Conservation (phyloP, 2,329 filamentous ascomycete genomes). For the Cladosporium sp. region DNA sequence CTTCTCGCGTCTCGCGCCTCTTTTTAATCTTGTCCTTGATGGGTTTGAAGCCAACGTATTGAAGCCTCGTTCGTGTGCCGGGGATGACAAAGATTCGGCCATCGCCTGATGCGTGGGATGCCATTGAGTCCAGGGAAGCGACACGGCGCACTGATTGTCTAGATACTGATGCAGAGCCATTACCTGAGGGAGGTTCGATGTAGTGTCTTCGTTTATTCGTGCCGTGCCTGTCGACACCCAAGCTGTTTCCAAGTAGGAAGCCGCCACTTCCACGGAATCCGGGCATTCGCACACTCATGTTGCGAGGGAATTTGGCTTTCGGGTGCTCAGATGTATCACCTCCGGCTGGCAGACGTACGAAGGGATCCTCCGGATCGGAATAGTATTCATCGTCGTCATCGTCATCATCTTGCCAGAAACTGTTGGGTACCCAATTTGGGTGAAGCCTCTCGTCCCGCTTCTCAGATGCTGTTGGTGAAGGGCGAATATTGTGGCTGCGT, state of each 20-base stretch:
- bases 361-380: slow-evolving; percentile 29
- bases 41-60: slow-evolving; percentile 54
- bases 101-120: slow-evolving; percentile 16
- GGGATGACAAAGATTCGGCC: slow-evolving; percentile 22
- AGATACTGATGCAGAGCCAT: not conserved
- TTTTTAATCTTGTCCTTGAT: slow-evolving; percentile 52
- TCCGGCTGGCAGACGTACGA: slow-evolving; percentile 42
- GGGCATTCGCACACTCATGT: slow-evolving; percentile 38
- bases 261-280: slow-evolving; percentile 47
- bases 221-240: slow-evolving; percentile 55
- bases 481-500: slow-evolving; percentile 23
- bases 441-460: slow-evolving; percentile 50
- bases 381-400: slow-evolving; percentile 43
- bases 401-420: slow-evolving; percentile 63
- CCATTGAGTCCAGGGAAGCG: slow-evolving; percentile 7
- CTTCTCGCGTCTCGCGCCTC: slow-evolving; percentile 42
- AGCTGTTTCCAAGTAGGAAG: slow-evolving; percentile 57
- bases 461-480: slow-evolving; percentile 26
- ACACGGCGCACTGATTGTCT: slow-evolving; percentile 10
- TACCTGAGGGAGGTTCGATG: slow-evolving; percentile 32
- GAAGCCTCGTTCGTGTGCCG: slow-evolving; percentile 47
- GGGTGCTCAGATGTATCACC: slow-evolving; percentile 48
- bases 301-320: slow-evolving; percentile 29
- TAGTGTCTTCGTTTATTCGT: slow-evolving; percentile 47
- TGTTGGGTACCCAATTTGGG: slow-evolving; percentile 64